Evolutionary conservation across 2,329 filamentous ascomycete species (phyloP), one percentile per base, ranked within the genome.

Genomic region (Penicillium hesseltinei): DNA sequence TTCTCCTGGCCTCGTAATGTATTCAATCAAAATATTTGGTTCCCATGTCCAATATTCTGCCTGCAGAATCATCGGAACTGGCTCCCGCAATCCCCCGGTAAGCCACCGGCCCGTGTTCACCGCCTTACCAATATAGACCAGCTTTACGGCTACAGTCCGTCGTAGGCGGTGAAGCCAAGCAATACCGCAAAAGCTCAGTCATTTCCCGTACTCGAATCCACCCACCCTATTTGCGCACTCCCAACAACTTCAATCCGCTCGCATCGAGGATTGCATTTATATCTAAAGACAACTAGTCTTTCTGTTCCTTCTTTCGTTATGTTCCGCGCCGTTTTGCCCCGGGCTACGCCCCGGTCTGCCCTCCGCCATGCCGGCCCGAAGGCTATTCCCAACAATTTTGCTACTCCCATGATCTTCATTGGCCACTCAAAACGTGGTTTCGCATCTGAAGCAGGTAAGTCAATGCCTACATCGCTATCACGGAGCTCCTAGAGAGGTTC

Each of bases 301-400:
- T 60, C 53, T 57, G 57, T 48, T 56, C 57, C 69, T 62, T 62
- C 57, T 61, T 59, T 61, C 67, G 75, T 65, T 69, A 83, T 83
- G 81, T 81, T 82, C 73, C 80, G 80, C 65, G 75, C 76, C 63
- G 71, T 82, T 56, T 69, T 81, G 66, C 80, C 81, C 67, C 79
- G 80, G 70, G 73, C 77, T 64, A 65, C 77, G 52, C 77, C 78
- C 66, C 77, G 79, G 75, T 68, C 74, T 66, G 66, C 69, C 65
- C 67, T 75, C 66, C 72, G 74, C 69, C 67, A 71, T 60, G 67
- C 68, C 66, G 69, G 68, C 62, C 70, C 74, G 56, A 70, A 71
- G 61, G 60, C 67, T 58, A 66, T 68, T 54, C 71, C 75, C 54
- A 71, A 73, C n/a, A 68, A 62, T 62, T 68, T 73, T 63, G 65